Conservation (phyloP, 345 rosid genomes). For the Populus deltoides region DNA sequence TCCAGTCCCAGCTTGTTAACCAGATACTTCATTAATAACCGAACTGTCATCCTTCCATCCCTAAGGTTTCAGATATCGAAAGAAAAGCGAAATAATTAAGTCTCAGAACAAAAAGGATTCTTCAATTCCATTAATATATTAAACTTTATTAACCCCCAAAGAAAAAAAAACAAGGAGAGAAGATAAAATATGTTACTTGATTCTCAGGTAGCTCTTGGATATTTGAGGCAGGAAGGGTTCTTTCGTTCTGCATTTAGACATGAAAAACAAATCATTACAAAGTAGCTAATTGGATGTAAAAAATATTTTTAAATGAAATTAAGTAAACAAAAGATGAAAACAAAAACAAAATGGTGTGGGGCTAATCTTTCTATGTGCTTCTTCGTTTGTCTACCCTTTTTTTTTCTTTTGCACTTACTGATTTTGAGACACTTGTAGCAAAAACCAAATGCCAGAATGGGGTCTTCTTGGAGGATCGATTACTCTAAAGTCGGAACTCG, state of each 20-base stretch:
- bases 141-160: too few relatives aligned
- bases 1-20: slow-evolving; percentile 83
- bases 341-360: slow-evolving; percentile 3
- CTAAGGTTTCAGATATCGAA: slow-evolving; percentile 29
- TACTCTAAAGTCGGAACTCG: slow-evolving; percentile 64
- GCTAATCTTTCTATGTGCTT: neutral
- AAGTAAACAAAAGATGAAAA: neutral
- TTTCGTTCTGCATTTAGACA: slow-evolving; percentile 56
- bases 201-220: slow-evolving; percentile 92
- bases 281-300: neutral
- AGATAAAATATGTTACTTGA: slow-evolving; percentile 57
- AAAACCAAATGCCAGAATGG: slow-evolving; percentile 92
- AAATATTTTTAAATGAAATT: neutral
- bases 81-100: slow-evolving; percentile 3
- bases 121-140: neutral
- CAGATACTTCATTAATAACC: slow-evolving; percentile 84
- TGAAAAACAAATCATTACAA: neutral
- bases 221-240: slow-evolving; percentile 93
- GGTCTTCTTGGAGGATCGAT: slow-evolving; percentile 80
- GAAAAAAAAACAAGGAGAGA: neutral
- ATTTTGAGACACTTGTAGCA: slow-evolving; percentile 81
- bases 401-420: slow-evolving; percentile 60
- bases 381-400: neutral
- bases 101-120: neutral
- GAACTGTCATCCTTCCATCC: slow-evolving; percentile 92